phyloP scores from a whole-genome alignment of 225 moss, liverwort and hornwort species.

The Sphagnum contortum region DNA sequence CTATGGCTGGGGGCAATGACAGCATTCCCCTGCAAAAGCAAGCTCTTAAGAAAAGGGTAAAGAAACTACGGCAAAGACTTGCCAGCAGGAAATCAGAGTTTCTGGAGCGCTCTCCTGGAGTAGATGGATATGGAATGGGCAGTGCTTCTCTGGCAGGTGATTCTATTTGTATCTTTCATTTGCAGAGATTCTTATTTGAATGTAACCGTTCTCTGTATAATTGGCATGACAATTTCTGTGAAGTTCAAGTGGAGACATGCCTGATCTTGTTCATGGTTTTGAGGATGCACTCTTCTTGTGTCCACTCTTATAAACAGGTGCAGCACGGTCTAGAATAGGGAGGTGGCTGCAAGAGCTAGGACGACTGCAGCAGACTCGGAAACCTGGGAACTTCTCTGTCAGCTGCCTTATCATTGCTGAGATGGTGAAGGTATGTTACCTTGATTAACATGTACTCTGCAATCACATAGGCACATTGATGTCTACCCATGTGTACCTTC shows the following conservation, averaged over 20 bases:
- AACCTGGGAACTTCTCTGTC: conserved; percentile 13
- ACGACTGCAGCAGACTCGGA: conserved; percentile 12
- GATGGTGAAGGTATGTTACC: conserved; percentile 12
- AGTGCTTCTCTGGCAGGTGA: conserved; percentile 14
- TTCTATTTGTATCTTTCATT: no score
- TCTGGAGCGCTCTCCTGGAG: conserved; percentile 9
- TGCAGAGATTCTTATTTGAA: no score
- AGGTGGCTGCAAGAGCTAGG: conserved; percentile 32
- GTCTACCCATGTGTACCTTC: no score
- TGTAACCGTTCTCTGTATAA: no score
- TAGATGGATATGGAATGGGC: conserved; percentile 13
- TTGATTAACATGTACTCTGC: no score
- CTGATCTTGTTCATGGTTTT: no score
- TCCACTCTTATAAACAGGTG: conserved; percentile 9
- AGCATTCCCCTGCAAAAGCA: conserved; percentile 10
- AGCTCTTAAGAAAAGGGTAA: conserved; percentile 18
- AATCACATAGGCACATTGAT: no score
- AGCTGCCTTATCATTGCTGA: conserved; percentile 21
- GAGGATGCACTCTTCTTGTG: no score
- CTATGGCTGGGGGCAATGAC: conserved; percentile 14
- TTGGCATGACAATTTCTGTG: no score
- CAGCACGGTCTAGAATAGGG: conserved; percentile 10
- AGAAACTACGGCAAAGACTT: conserved; percentile 18
- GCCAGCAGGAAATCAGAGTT: conserved; percentile 24
- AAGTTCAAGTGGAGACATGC: no score